Evolutionary conservation across 2,329 filamentous ascomycete genomes (phyloP), one percentile per base, ranked within the genome.

Genomic region (Aspergillus intermedius): DNA sequence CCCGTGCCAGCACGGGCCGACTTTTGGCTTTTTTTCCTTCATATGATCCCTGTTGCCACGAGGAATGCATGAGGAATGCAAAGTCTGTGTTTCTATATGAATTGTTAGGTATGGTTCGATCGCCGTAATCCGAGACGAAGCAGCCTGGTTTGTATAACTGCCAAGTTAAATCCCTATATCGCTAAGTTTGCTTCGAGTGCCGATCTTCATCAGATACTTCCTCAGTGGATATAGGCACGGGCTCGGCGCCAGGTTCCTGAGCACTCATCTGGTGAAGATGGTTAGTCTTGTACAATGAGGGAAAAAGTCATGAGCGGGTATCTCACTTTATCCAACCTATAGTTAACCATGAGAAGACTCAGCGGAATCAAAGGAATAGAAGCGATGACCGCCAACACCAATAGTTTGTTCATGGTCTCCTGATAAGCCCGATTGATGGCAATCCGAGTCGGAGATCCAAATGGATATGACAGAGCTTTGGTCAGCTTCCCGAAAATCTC

Each of bases 341-440:
- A 80, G 60, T 85, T 77, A 60, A 71, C 71, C 75, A 83, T 77
- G n/a, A 75, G 49, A 48, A 82, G 65, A 51, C 74, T 77, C 47
- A 83, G 62, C 5, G 78, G 71, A 35, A 85, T 66, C 19, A 84
- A 70, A 2, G 81, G 82, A 15, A 81, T 66, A 10, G 77, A 71
- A 30, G 77, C 74, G 47, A 76, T 69, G 8, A 81, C 65, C 2
- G 80, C 79, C 44, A 81, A 69, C 9, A 74, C 75, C 41, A 84
- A 64, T 15, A 84, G 69, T 51, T 74, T 77, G 23, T 75, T 75
- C 78, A 84, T 83, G 2, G 80, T 82, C 64, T 84, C 80, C 60
- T 83, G 78, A 53, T 87, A 87, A 1, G 81, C 77, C 30, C 72
- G 73, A 50, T 82, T 80, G 60, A 87, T 85, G 1, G 82, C 83